Conservation (phyloP, 108 stramenopile species). For the Nitzschia sp. region DNA sequence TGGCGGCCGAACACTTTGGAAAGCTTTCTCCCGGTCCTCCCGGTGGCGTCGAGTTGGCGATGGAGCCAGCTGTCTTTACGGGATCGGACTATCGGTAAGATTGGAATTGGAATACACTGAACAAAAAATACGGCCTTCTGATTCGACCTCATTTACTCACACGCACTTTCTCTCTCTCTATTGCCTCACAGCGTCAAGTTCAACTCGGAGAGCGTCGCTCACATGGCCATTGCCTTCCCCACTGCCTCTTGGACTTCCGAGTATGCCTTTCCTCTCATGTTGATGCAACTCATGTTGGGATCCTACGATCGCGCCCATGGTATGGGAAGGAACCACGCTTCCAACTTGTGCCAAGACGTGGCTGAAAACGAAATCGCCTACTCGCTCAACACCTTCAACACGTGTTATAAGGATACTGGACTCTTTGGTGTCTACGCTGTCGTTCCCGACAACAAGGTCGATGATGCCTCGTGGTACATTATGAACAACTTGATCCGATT, state of each 20-base stretch:
- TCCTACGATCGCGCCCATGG: constrained; percentile 92
- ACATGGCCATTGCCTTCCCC: constrained; percentile 96
- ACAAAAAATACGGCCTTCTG: neutral
- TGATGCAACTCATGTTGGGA: constrained; percentile 97
- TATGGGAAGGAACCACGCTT: constrained; percentile 85
- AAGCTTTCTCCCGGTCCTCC: constrained; percentile 58
- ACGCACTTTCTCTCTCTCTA: neutral
- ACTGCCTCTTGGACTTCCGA: constrained; percentile 97
- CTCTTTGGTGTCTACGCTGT: constrained; percentile 98
- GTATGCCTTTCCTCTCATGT: constrained; percentile 97
- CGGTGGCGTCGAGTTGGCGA: constrained; percentile 71
- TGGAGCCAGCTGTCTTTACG: constrained; percentile 94
- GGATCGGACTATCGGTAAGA: constrained; percentile 91
- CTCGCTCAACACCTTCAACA: constrained; percentile 95
- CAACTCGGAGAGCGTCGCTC: constrained; percentile 90
- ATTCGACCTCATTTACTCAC: neutral
- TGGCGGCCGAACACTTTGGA: constrained; percentile 94
- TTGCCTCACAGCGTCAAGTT: constrained; percentile 62
- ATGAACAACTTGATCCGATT: constrained; percentile 90
- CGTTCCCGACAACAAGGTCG: constrained; percentile 90
- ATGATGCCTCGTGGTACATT: constrained; percentile 85
- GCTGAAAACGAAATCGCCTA: constrained; percentile 90
- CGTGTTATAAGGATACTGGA: constrained; percentile 99
- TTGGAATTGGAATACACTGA: neutral
- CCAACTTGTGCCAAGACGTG: constrained; percentile 90